A percentile compares a stretch with the other conserved stretches of the same genome.
Evolutionary conservation across 257 asterid species (phyloP).

Genomic region (Sherardia arvensis): DNA sequence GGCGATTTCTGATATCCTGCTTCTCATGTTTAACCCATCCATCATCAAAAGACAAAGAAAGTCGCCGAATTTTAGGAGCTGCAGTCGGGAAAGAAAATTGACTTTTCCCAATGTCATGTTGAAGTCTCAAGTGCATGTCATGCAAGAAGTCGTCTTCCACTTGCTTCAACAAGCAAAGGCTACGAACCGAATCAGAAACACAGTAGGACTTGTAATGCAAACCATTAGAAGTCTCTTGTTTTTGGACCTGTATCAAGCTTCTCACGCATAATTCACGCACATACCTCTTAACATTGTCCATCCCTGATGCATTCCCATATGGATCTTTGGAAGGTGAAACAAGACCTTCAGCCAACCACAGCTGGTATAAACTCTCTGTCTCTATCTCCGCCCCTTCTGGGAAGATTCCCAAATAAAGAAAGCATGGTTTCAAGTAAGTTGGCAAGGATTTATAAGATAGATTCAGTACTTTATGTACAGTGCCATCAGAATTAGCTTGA

Average conservation of each 20-base stretch:
- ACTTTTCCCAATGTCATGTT: not conserved
- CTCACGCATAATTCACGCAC: not conserved
- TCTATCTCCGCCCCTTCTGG: not conserved
- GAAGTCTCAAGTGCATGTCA: not conserved
- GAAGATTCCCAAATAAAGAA: not conserved
- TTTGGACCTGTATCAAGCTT: not conserved
- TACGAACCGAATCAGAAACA: not conserved
- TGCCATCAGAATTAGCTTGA: not conserved
- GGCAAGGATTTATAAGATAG: not conserved
- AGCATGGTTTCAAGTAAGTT: not conserved
- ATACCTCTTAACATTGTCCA: conserved; percentile 1
- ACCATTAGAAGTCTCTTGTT: not conserved
- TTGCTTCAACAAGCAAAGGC: not conserved
- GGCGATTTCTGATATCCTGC: no score
- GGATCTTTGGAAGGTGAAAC: not conserved
- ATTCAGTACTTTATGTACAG: no score
- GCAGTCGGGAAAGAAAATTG: not conserved
- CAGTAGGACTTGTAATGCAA: not conserved
- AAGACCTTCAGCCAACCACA: conserved; percentile 10
- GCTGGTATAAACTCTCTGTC: not conserved
- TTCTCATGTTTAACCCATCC: not conserved
- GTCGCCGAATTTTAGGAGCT: not conserved
- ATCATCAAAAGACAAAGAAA: not conserved
- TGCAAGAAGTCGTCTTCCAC: not conserved
- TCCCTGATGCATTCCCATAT: not conserved